Conservation (phyloP, 2,329 filamentous ascomycete genomes). For the Fusarium setosum region DNA sequence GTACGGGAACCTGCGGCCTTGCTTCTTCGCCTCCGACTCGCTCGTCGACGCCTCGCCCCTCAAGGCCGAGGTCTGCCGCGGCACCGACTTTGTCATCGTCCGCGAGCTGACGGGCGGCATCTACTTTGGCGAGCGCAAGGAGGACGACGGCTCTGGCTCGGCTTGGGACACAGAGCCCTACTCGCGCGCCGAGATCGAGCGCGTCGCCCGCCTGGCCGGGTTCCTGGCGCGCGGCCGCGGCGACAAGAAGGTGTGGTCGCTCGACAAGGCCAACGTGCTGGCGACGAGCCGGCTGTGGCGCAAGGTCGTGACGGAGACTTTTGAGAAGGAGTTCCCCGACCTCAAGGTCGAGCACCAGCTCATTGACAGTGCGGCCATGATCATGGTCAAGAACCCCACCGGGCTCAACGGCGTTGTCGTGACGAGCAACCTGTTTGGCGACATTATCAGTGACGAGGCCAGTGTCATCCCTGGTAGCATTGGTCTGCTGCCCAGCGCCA, state of each 20-base stretch:
- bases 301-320: slow-evolving; percentile 85
- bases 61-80: slow-evolving; percentile 85
- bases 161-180: slow-evolving; percentile 92
- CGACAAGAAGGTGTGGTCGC: slow-evolving; percentile 77
- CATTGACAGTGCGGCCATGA: slow-evolving; percentile 96
- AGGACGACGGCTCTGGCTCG: slow-evolving; percentile 72
- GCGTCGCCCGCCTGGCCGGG: slow-evolving; percentile 84
- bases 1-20: slow-evolving; percentile 95
- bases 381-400: slow-evolving; percentile 94
- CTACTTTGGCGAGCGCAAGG: slow-evolving; percentile 92
- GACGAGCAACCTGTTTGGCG: slow-evolving; percentile 94
- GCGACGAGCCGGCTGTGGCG: slow-evolving; percentile 92
- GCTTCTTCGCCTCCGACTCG: slow-evolving; percentile 91
- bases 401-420: slow-evolving; percentile 91
- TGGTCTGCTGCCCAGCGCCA: slow-evolving; percentile 88
- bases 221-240: slow-evolving; percentile 82
- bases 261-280: slow-evolving; percentile 98
- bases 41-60: slow-evolving; percentile 88
- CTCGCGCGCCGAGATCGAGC: slow-evolving; percentile 85
- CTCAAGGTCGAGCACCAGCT: slow-evolving; percentile 88
- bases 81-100: slow-evolving; percentile 92
- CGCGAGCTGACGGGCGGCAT: slow-evolving; percentile 93
- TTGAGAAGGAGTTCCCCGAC: slow-evolving; percentile 89
- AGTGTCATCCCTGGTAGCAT: slow-evolving; percentile 93
- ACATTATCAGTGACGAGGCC: slow-evolving; percentile 96